These are phyloP conservation scores for Hanseniaspora osmophila DNA, from an alignment of 805 yeast species.

Conservation along the genomic window DNA sequence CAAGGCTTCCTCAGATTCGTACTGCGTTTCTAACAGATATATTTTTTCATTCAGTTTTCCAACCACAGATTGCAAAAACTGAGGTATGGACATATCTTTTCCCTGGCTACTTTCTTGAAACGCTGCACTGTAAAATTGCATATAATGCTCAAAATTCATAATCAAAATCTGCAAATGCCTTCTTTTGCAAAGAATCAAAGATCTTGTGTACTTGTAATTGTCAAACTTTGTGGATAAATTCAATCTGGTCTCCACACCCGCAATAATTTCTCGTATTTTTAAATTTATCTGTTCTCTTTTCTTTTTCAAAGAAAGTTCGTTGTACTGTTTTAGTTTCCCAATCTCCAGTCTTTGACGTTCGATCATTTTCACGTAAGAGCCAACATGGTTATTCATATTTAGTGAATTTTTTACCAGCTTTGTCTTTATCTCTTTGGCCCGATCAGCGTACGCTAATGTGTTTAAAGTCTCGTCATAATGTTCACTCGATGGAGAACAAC, in stretches of 20 bases:
- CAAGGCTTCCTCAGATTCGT: background rate
- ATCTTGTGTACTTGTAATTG: constrained; percentile 27
- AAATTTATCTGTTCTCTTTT: constrained; percentile 26
- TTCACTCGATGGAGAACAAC: constrained; percentile 71
- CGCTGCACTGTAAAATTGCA: background rate
- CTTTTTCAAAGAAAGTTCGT: constrained; percentile 27
- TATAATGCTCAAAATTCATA: constrained; percentile 22
- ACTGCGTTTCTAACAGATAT: background rate
- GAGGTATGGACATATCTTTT: too few relatives aligned
- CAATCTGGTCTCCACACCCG: constrained; percentile 28
- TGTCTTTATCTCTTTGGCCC: constrained; percentile 85
- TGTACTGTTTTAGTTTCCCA: constrained; percentile 42
- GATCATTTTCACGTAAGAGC: constrained; percentile 71
- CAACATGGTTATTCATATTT: constrained; percentile 68
- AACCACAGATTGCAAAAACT: background rate
- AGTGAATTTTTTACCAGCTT: constrained; percentile 61
- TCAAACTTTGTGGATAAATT: constrained; percentile 29
- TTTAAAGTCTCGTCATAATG: constrained; percentile 91
- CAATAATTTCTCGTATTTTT: constrained; percentile 29
- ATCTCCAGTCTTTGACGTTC: constrained; percentile 68
- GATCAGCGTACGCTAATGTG: constrained; percentile 78
- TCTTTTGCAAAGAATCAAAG: constrained; percentile 26
- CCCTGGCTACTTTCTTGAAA: too few relatives aligned
- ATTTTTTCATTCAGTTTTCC: background rate
- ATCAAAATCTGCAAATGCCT: constrained; percentile 29